Evolutionary conservation across 257 asterid genomes (phyloP), one percentile per base, ranked within the genome.

Genomic region (Haberlea rhodopensis): DNA sequence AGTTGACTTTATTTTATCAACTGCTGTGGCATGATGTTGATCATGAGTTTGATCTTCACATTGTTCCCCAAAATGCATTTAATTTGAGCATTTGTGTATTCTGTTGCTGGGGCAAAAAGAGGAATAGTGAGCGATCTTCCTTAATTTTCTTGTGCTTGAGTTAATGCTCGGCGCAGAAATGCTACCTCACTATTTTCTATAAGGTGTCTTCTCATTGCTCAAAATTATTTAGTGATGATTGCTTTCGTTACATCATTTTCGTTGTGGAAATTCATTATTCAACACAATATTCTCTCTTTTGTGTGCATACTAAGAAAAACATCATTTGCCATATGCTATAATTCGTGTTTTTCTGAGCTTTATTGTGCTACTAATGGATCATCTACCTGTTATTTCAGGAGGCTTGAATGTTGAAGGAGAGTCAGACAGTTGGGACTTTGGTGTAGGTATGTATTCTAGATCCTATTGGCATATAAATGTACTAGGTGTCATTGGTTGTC

Each of bases 351-450:
- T 31, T 49, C 54, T 34, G 15, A 32, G 53, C 27, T 24, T 64
- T 52, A n/a, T 45, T 13, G 18, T 60, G 53, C 37, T 57, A 40
- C 28, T 51, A 60, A 18, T 32, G 40, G 28, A 57, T 43, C 34
- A 3, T 61, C 34, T 68, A 28, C 69, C 63, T 75, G 43, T 51
- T 60, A 16, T 62, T 69, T 66, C 87, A 94, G 99, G 99, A 78
- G 97, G 99, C 64, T 76, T 94, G 83, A 90, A 87, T 71, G 79
- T 94, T 37, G 97, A 94, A 72, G 97, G 99, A 63, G 99, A 94
- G 76, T 84, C 97, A 2, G 97, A 94, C 70, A 87, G 89, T 90
- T 94, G 99, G 99, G 97, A 94, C 78, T 94, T 94, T 73, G 99
- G 99, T n/a, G 79, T 94, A 63, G 97, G 99, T 94, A 74, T 51